phyloP scores from a whole-genome alignment of 768 basidiomycete genomes.

The Leccinum uliginosum region DNA sequence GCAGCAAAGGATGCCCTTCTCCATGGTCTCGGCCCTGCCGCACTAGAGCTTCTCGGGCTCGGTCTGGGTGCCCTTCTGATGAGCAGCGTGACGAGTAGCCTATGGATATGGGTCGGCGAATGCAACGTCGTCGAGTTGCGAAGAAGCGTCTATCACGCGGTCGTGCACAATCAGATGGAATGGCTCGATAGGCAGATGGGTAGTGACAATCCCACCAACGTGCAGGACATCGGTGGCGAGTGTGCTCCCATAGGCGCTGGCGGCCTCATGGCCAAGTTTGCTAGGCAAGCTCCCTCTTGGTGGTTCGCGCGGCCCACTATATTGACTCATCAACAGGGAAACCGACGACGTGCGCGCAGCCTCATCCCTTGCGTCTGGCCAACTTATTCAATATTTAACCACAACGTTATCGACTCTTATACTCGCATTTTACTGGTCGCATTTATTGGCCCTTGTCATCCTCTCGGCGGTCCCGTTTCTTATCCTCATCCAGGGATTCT shows the following conservation, averaged over 20 bases:
- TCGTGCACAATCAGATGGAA: constrained; percentile 69
- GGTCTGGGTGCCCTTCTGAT: constrained; percentile 63
- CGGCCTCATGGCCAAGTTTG: constrained; percentile 91
- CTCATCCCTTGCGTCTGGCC: constrained; percentile 73
- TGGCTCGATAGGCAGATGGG: constrained; percentile 89
- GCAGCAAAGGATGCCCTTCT: constrained; percentile 48
- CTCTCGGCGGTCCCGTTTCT: constrained; percentile 85
- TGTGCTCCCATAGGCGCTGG: constrained; percentile 70
- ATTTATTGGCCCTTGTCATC: constrained; percentile 85
- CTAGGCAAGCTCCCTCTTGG: constrained; percentile 45
- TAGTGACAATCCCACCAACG: constrained; percentile 40
- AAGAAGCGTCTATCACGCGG: constrained; percentile 60
- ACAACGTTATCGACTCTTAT: constrained; percentile 75
- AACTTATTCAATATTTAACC: constrained; percentile 74
- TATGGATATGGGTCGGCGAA: constrained; percentile 92
- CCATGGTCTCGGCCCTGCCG: constrained; percentile 53
- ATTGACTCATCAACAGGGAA: constrained; percentile 52
- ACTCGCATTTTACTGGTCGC: constrained; percentile 79
- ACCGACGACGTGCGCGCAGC: constrained; percentile 91
- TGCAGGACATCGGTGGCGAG: constrained; percentile 33
- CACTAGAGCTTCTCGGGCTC: constrained; percentile 63
- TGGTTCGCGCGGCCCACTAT: background rate
- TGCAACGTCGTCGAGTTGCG: constrained; percentile 67
- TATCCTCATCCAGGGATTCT: constrained; percentile 67
- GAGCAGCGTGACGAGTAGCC: constrained; percentile 66